Base-by-base conservation (phyloP, 1,284 basidiomycete species). In the Malassezia equina region DNA sequence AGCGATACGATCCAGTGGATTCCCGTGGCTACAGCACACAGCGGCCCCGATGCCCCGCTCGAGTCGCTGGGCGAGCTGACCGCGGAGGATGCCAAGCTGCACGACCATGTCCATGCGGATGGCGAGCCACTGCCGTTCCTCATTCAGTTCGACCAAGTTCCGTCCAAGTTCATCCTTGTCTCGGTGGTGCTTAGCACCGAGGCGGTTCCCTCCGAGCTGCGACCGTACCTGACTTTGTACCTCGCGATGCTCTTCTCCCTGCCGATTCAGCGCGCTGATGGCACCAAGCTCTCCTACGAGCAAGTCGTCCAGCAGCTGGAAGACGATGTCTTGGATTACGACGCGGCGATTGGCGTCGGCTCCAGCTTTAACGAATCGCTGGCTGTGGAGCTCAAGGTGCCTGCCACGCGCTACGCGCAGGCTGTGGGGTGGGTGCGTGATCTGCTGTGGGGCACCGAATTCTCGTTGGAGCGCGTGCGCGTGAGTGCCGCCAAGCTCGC, bases 1-100 rank as follows among this genome's bases (percentile, higher is more conserved):
- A 58, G 91, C 21, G 84, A 85, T 66, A 87, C 83, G 60, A 91
- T 99, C 66, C 83, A 86, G 6, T 98, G 93, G 90, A 91, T 98
- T 55, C 83, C 86, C 0, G 90, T 98, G 2, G 83, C 90, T 65
- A 93, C 84, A 7, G 74, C 73, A 1, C 56, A 56, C 25, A 49
- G 45, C 2, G 29, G 47, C 8, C 55, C 57, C 5, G 28, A 33
- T 23, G 6, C 49, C 2, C 7, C 39, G 4, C 41, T 17, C 4
- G 28, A 33, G 75, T 44, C 68, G 60, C 65, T 69, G 43, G 67
- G 69, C 58, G 60, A 64, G 65, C 76, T 21, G 21, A 53, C 57
- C 13, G 59, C 58, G n/a, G 54, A 62, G 27, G 62, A 66, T 45
- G 51, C 56, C 45, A 47, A 61, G 12, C 77, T 95, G 17, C 79